Percentiles rank a stretch among this genome's conserved stretches.
These are phyloP conservation scores for Dictyostelium firmibasis DNA, from an alignment of 78 protist genomes.

Conservation along the genomic window DNA sequence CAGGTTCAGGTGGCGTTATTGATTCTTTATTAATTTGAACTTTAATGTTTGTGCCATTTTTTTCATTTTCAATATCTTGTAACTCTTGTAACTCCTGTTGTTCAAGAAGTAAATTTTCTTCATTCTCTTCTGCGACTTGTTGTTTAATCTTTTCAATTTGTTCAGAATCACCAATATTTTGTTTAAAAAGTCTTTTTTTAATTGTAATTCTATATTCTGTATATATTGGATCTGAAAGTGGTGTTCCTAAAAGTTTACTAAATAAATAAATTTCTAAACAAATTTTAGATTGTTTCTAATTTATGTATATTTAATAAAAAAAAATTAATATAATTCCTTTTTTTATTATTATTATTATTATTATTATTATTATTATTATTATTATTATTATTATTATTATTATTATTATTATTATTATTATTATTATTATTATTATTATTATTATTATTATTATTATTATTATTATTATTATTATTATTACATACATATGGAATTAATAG, in stretches of 20 bases:
- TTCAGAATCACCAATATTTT: constrained; percentile 45
- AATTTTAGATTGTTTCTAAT: constrained; percentile 19
- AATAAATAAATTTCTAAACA: constrained; percentile 38
- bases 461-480: no score
- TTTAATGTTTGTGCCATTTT: neutral
- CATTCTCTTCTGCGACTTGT: neutral
- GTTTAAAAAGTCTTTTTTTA: constrained; percentile 59
- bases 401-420: no score
- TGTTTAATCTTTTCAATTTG: neutral
- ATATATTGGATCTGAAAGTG: constrained; percentile 10
- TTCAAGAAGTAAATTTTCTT: neutral
- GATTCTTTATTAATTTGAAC: neutral
- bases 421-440: no score
- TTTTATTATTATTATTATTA: no score
- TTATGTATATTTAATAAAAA: neutral
- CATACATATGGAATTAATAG: constrained; percentile 30
- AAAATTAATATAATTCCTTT: neutral
- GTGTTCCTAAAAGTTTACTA: constrained; percentile 41
- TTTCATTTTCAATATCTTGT: neutral
- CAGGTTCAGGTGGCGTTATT: neutral
- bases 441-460: no score
- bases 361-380: no score
- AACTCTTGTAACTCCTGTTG: neutral
- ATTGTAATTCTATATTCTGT: constrained; percentile 38
- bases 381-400: no score